These are phyloP conservation scores for Piper longum DNA, from an alignment of 164 flowering plant species.

Conservation along the genomic window DNA sequence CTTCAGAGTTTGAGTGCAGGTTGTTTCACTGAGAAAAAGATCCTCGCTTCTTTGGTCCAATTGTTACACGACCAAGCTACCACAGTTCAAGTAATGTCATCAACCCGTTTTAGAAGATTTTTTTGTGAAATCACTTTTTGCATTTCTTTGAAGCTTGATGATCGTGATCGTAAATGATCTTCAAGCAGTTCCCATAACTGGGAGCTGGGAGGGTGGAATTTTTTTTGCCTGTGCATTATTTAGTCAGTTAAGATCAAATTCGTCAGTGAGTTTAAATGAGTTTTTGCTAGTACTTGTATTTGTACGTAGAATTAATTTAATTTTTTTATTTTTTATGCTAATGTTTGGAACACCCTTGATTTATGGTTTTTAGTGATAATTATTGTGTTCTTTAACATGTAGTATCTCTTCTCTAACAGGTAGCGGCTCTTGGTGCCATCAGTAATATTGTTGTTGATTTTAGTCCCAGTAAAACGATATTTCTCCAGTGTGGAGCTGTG, in stretches of 20 bases:
- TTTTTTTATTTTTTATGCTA: too few species aligned
- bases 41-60: conserved; percentile 44
- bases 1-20: conserved; percentile 91
- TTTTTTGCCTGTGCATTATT: too few species aligned
- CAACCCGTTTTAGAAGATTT: background rate
- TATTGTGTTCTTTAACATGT: background rate
- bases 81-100: conserved; percentile 54
- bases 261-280: too few species aligned
- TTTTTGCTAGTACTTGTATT: too few species aligned
- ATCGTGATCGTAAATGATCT: background rate
- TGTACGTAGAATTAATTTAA: too few species aligned
- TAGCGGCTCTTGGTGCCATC: conserved; percentile 73
- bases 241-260: too few species aligned
- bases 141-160: background rate
- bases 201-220: too few species aligned
- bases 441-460: conserved; percentile 77
- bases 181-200: background rate
- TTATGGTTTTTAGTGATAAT: background rate
- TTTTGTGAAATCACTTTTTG: background rate
- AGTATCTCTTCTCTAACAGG: conserved; percentile 25
- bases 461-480: conserved; percentile 34
- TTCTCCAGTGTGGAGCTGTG: conserved; percentile 59
- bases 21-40: conserved; percentile 41
- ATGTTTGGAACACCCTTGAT: background rate
- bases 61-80: conserved; percentile 47